These are phyloP conservation scores for Pestalotiopsis sp. DNA, from an alignment of 2,329 filamentous ascomycete genomes.

Conservation along the genomic window DNA sequence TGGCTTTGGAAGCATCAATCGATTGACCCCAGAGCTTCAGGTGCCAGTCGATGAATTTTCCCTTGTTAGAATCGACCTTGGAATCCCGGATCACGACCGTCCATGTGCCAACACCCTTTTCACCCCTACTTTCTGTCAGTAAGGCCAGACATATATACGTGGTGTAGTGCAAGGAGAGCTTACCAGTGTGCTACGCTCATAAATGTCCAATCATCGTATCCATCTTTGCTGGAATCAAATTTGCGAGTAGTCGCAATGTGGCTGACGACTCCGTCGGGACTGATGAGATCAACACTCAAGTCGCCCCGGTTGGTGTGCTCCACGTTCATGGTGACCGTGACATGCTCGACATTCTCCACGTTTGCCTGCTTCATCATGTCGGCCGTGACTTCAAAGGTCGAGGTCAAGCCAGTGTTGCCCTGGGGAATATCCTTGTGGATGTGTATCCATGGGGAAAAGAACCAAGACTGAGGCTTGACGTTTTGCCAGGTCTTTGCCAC, in stretches of 20 bases:
- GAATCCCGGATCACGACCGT: conserved; percentile 88
- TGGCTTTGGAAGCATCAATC: conserved; percentile 74
- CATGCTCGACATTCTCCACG: conserved; percentile 84
- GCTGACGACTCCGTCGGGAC: conserved; percentile 79
- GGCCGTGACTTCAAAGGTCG: conserved; percentile 78
- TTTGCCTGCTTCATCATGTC: conserved; percentile 84
- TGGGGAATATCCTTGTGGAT: conserved; percentile 86
- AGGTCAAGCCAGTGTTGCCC: conserved; percentile 77
- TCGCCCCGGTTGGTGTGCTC: conserved; percentile 87
- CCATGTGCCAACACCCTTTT: conserved; percentile 86
- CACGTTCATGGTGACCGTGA: conserved; percentile 97
- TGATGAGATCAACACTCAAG: conserved; percentile 87
- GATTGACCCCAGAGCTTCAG: conserved; percentile 92
- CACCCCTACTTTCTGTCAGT: conserved; percentile 63
- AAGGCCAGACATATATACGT: not conserved
- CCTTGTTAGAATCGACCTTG: conserved; percentile 72
- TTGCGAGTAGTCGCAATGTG: conserved; percentile 78
- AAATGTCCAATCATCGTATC: conserved; percentile 96
- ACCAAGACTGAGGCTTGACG: conserved; percentile 96
- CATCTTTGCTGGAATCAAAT: conserved; percentile 65
- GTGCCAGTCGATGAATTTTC: conserved; percentile 87
- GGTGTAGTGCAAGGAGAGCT: conserved; percentile 32
- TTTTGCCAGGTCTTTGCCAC: conserved; percentile 81
- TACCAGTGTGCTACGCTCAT: conserved; percentile 98
- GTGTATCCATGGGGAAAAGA: conserved; percentile 89